A percentile compares a stretch with the other conserved stretches of the same genome.
phyloP scores from a whole-genome alignment of 768 basidiomycete species.

The Podaxis sp. region DNA sequence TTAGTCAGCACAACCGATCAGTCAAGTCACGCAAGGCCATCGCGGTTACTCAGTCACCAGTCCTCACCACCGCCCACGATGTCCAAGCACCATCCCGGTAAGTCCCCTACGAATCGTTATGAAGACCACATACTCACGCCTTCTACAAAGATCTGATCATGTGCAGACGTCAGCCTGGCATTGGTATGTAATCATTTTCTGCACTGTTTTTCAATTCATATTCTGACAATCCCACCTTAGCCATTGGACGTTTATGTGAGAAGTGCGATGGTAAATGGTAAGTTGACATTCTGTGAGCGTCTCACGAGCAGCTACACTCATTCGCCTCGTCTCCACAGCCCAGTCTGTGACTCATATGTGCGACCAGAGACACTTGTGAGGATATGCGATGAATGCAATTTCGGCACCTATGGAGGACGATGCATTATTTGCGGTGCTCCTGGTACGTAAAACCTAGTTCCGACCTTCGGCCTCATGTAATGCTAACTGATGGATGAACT shows the following conservation, averaged over 20 bases:
- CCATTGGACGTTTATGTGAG: constrained; percentile 97
- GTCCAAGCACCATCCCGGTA: constrained; percentile 93
- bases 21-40: background rate
- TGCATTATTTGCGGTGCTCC: constrained; percentile 98
- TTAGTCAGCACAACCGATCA: background rate
- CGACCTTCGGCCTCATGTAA: background rate
- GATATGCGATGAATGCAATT: constrained; percentile 99
- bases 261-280: constrained; percentile 99
- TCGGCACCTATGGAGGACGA: constrained; percentile 94
- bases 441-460: constrained; percentile 47
- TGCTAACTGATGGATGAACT: background rate
- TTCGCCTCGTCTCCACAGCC: constrained; percentile 45
- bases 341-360: constrained; percentile 98
- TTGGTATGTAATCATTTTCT: constrained; percentile 50
- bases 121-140: constrained; percentile 10
- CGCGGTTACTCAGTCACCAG: background rate
- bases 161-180: constrained; percentile 97
- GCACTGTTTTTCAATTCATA: background rate
- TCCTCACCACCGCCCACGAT: constrained; percentile 32
- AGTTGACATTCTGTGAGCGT: constrained; percentile 20
- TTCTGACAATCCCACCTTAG: constrained; percentile 37
- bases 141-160: constrained; percentile 81
- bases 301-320: background rate
- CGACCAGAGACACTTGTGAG: constrained; percentile 96
- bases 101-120: constrained; percentile 5